Evolutionary conservation across 441 rosid species (phyloP).

Genomic region (Omphalea diandra): DNA sequence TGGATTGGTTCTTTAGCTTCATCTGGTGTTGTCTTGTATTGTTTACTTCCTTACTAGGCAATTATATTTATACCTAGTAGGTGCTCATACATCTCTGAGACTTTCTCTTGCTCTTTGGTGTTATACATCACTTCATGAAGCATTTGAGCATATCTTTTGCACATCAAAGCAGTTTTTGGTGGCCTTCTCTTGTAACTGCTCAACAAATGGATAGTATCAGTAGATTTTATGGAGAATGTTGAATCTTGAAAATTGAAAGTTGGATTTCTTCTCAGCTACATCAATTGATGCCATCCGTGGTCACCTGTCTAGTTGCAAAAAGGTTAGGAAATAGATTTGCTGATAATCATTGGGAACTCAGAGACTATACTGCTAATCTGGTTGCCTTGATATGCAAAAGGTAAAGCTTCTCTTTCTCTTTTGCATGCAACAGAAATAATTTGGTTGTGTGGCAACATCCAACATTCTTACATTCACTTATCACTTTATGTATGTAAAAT

Average conservation of each 20-base stretch:
- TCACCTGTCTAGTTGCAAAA: slow-evolving; percentile 95
- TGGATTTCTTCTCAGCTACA: too few relatives aligned
- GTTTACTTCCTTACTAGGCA: not conserved
- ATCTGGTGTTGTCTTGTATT: not conserved
- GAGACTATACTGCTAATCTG: slow-evolving; percentile 79
- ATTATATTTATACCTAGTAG: not conserved
- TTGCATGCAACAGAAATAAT: slow-evolving; percentile 18
- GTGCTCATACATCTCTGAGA: not conserved
- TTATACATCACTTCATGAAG: slow-evolving; percentile 8
- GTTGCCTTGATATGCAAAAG: slow-evolving; percentile 89
- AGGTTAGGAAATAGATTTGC: slow-evolving; percentile 85
- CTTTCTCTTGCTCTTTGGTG: not conserved
- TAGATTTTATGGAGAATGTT: slow-evolving; percentile 22
- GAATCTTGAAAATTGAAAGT: slow-evolving; percentile 37
- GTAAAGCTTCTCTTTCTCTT: slow-evolving; percentile 42
- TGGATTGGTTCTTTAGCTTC: not conserved
- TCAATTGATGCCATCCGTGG: too few relatives aligned
- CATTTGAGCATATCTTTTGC: slow-evolving; percentile 7
- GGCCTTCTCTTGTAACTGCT: slow-evolving; percentile 11
- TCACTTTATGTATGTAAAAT: not conserved
- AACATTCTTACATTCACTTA: not conserved
- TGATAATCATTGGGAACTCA: too few relatives aligned
- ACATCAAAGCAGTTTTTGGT: slow-evolving; percentile 1
- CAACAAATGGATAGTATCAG: slow-evolving; percentile 14
- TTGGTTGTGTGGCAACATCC: not conserved